Base-by-base conservation (phyloP, 1,284 basidiomycete species). In the Vanrija sp. region DNA sequence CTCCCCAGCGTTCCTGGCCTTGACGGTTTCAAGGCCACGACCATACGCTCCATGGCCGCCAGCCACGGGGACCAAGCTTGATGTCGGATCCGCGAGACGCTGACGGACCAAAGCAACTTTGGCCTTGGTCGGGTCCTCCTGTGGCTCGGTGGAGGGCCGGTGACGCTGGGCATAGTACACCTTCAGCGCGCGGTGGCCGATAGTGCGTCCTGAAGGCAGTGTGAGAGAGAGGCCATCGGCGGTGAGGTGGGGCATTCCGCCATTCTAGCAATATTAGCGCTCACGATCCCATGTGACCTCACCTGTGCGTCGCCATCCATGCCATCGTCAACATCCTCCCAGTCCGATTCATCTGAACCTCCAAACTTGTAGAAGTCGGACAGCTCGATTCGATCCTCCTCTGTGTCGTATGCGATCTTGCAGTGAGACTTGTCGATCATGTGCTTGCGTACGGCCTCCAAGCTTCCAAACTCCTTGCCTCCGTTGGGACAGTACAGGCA, bases 351-450 rank as follows among this genome's bases (percentile, higher is more conserved):
- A 8, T 78, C 80, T 18, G 86, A 89, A 2, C 81, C 77, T 0
- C 84, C 82, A 73, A 95, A 98, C 75, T 97, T 91, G 77, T 98
- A 99, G 71, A 83, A 98, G 65, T 98, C 95, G 0, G 92, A 88
- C 6, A 96, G 65, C 68, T 97, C 93, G 44, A 95, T 82, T 45
- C 85, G 82, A 66, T 98, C 91, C 41, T 80, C 75, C 63, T 89
- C 85, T 1, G 81, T 78, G 51, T 92, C 88, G 72, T 97, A 98
- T 0, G 90, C 88, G 57, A 99, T 84, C 77, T 97, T 97, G 82
- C 94, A 97, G 68, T 99, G 96, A 41, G 82, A 82, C 77, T 96
- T 97, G 78, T 94, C 92, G 48, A 84, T 62, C 94, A 97, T 97
- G 69, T 97, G 93, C 67, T 88, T 89, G 61, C 92, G 80, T 3